phyloP scores from a whole-genome alignment of 139 green algal genomes.

The Spirogloea muscicola region DNA sequence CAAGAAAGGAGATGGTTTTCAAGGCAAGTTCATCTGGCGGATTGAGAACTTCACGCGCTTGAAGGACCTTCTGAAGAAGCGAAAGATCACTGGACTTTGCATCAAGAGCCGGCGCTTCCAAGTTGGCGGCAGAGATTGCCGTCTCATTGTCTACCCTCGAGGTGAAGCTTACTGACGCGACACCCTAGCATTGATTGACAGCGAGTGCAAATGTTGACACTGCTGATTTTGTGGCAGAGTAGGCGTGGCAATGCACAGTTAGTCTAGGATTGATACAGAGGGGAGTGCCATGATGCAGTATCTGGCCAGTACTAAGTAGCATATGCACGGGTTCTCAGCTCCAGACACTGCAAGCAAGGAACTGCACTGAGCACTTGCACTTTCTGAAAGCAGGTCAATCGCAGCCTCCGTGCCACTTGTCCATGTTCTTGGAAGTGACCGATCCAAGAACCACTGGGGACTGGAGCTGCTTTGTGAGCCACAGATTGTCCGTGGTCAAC shows the following conservation, averaged over 20 bases:
- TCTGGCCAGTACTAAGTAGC: too few species aligned
- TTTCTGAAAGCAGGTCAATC: conserved; percentile 59
- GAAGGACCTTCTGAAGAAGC: conserved; percentile 76
- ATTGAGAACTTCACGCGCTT: conserved; percentile 74
- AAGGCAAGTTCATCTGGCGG: conserved; percentile 63
- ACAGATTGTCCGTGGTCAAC: conserved; percentile 66
- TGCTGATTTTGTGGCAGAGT: too few species aligned
- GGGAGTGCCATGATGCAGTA: too few species aligned
- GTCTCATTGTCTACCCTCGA: conserved; percentile 69
- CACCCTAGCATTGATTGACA: too few species aligned
- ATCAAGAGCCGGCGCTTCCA: conserved; percentile 67
- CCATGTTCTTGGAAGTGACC: conserved; percentile 72
- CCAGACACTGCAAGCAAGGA: too few species aligned
- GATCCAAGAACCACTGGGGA: conserved; percentile 50
- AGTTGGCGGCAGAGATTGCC: conserved; percentile 60
- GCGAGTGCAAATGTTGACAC: too few species aligned
- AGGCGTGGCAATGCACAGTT: too few species aligned
- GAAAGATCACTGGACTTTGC: conserved; percentile 74
- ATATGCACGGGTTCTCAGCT: too few species aligned
- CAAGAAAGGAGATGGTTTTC: conserved; percentile 46
- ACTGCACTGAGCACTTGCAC: too few species aligned
- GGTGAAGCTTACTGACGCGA: too few species aligned
- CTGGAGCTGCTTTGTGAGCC: conserved; percentile 69
- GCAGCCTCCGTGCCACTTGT: conserved; percentile 60
- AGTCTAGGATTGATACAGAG: too few species aligned